phyloP scores from a whole-genome alignment of 1,284 basidiomycete species.

The Papiliotrema nemorosa region DNA sequence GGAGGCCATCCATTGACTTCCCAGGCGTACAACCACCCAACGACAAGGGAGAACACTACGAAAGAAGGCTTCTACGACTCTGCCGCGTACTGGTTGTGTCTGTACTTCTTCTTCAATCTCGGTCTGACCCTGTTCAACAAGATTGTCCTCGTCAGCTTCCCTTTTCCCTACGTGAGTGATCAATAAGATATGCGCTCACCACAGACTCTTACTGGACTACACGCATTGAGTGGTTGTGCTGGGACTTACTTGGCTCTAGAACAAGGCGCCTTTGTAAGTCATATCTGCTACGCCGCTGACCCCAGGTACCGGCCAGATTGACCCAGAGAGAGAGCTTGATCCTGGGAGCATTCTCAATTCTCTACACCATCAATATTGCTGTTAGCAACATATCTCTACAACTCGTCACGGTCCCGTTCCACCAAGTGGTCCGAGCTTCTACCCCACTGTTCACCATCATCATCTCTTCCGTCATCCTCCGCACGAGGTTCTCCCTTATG shows the following conservation, averaged over 20 bases:
- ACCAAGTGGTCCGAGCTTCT: constrained; percentile 89
- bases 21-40: constrained; percentile 5
- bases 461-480: constrained; percentile 58
- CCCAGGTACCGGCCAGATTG: constrained; percentile 56
- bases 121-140: constrained; percentile 90
- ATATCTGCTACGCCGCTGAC: neutral
- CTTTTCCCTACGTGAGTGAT: constrained; percentile 70
- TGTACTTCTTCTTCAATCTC: constrained; percentile 88
- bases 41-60: neutral
- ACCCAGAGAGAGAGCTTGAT: constrained; percentile 60
- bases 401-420: constrained; percentile 91
- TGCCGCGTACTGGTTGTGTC: constrained; percentile 60
- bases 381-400: constrained; percentile 84
- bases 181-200: neutral
- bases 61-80: constrained; percentile 30
- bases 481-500: constrained; percentile 47
- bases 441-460: constrained; percentile 85
- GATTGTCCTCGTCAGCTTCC: constrained; percentile 77
- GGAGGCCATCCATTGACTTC: neutral
- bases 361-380: constrained; percentile 89
- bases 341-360: constrained; percentile 71
- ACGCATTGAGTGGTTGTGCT: constrained; percentile 73
- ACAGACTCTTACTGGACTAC: constrained; percentile 73
- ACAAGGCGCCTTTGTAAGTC: constrained; percentile 57
- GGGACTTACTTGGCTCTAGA: constrained; percentile 70